Percentiles rank a stretch among this genome's conserved stretches.
These are phyloP conservation scores for Euphorbia pulcherrima DNA, from an alignment of 345 rosid genomes.

Conservation along the genomic window DNA sequence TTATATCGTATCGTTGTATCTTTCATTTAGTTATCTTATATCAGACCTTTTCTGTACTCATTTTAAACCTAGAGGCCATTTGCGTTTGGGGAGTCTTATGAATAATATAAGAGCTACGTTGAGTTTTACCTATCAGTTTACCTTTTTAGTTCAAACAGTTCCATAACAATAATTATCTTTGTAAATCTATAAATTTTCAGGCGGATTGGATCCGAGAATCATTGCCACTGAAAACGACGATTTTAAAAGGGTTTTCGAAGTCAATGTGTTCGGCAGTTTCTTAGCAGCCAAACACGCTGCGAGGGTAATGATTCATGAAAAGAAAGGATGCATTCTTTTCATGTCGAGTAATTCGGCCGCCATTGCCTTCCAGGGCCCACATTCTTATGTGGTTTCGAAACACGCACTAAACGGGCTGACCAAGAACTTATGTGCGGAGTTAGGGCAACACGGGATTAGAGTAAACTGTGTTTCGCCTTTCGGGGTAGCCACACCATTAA, in stretches of 20 bases:
- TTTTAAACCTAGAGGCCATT: no score
- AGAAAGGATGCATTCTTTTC: slow-evolving; percentile 28
- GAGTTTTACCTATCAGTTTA: no score
- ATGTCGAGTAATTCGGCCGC: slow-evolving; percentile 14
- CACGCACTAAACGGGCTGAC: slow-evolving; percentile 15
- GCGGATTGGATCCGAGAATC: slow-evolving; percentile 1
- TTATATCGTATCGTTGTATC: no score
- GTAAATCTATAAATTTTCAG: no score
- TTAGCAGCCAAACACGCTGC: slow-evolving; percentile 36
- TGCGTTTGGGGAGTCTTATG: no score
- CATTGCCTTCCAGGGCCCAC: neutral
- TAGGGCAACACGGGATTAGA: slow-evolving; percentile 24
- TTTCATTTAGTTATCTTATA: no score
- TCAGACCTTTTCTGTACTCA: no score
- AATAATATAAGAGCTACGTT: no score
- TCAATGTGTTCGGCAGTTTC: slow-evolving; percentile 21
- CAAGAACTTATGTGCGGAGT: slow-evolving; percentile 17
- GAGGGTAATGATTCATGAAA: slow-evolving; percentile 21
- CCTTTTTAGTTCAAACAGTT: no score
- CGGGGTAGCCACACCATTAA: no score
- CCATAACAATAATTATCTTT: no score
- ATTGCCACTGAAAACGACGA: slow-evolving; percentile 6
- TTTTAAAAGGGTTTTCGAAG: slow-evolving; percentile 15
- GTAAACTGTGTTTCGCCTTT: slow-evolving; percentile 26
- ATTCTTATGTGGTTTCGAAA: slow-evolving; percentile 22